phyloP scores from a whole-genome alignment of 257 asterid species.

The Plantago elongata region DNA sequence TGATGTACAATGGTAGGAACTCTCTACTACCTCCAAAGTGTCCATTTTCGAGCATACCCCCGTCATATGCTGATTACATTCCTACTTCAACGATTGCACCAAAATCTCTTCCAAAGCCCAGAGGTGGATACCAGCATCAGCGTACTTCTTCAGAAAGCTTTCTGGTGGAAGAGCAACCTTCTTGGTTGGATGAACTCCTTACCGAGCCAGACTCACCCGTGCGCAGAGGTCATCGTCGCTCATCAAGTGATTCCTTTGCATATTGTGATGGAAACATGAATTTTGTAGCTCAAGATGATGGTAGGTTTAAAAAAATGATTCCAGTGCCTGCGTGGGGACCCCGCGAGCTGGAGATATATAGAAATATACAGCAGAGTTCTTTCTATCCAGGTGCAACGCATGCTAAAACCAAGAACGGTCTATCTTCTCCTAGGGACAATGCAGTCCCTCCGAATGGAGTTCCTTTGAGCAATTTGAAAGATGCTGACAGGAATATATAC shows the following conservation, averaged over 20 bases:
- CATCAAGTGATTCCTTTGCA: constrained; percentile 51
- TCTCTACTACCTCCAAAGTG: constrained; percentile 70
- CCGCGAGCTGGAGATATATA: constrained; percentile 41
- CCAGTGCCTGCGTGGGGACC: constrained; percentile 49
- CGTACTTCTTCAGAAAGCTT: constrained; percentile 47
- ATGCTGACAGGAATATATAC: constrained; percentile 31
- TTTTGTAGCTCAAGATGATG: constrained; percentile 33
- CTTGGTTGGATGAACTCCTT: constrained; percentile 56
- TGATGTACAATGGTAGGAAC: constrained; percentile 45
- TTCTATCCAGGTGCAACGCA: constrained; percentile 30
- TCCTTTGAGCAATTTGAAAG: constrained; percentile 29
- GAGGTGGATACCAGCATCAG: constrained; percentile 38
- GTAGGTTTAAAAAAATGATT: constrained; percentile 24
- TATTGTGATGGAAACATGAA: constrained; percentile 32
- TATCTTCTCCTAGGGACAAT: constrained; percentile 38
- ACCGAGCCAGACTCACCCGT: constrained; percentile 52
- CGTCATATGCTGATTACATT: constrained; percentile 38
- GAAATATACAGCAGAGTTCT: constrained; percentile 34
- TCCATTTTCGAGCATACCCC: constrained; percentile 57
- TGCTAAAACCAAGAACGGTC: constrained; percentile 32
- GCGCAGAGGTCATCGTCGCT: constrained; percentile 42
- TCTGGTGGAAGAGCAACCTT: constrained; percentile 46
- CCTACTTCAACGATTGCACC: constrained; percentile 36
- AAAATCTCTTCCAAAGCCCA: constrained; percentile 34
- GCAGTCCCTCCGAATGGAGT: constrained; percentile 28